A percentile compares a stretch with the other conserved stretches of the same genome.
Conservation (phyloP, 495 filamentous ascomycete genomes). For the Talaromyces proteolyticus region DNA sequence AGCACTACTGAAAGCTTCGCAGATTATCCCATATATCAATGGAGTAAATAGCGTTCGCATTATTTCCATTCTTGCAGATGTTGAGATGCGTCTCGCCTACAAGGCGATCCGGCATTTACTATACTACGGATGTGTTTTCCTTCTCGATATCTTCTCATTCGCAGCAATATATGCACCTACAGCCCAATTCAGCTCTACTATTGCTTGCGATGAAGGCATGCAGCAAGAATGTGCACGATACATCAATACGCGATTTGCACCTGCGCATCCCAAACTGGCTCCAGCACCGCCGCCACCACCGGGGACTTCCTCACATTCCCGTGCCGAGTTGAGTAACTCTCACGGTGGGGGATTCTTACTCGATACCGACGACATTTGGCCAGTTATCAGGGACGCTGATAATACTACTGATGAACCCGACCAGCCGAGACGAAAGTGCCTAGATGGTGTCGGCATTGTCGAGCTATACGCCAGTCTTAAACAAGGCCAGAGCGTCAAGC, state of each 20-base stretch:
- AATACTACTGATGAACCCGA: conserved; percentile 18
- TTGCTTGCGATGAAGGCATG: conserved; percentile 60
- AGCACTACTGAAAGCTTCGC: not conserved
- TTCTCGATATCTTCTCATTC: conserved; percentile 93
- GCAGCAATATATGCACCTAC: conserved; percentile 84
- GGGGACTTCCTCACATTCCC: too few species aligned
- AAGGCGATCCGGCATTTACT: conserved; percentile 82
- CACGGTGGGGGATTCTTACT: not conserved
- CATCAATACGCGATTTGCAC: conserved; percentile 49
- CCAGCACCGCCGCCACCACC: conserved; percentile 14
- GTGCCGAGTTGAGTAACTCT: not conserved
- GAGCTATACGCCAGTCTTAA: conserved; percentile 72
- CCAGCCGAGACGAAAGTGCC: conserved; percentile 11
- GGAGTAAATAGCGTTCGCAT: conserved; percentile 81
- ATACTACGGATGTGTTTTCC: conserved; percentile 80
- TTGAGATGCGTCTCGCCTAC: conserved; percentile 74
- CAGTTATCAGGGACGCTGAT: conserved; percentile 23
- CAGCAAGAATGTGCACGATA: conserved; percentile 84
- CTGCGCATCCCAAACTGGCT: conserved; percentile 11
- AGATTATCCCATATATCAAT: conserved; percentile 77
- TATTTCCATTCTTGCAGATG: conserved; percentile 78
- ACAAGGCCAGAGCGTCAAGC: conserved; percentile 71
- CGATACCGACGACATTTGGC: conserved; percentile 35
- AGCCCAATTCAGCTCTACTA: conserved; percentile 63
- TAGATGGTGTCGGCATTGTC: conserved; percentile 36